phyloP scores from a whole-genome alignment of 2,329 filamentous ascomycete genomes.

The Hawksworthiomyces lignivorus region DNA sequence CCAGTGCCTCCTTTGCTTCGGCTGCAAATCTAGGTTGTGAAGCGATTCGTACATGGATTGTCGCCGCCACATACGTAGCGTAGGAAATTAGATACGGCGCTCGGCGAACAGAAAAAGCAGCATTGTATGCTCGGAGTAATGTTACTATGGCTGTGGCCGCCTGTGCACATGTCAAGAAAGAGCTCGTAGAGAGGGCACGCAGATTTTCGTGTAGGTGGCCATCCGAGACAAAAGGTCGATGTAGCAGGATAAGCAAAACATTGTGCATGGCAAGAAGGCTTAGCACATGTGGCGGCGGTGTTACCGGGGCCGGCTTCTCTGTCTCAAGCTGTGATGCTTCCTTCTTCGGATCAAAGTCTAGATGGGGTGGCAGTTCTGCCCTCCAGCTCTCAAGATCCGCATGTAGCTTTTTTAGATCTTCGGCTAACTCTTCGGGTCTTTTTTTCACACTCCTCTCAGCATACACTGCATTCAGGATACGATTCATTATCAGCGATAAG shows the following conservation, averaged over 20 bases:
- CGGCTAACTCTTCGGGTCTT: neutral
- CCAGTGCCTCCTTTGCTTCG: conserved; percentile 7
- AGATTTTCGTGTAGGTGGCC: conserved; percentile 11
- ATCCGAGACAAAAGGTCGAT: conserved; percentile 30
- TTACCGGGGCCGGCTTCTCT: neutral
- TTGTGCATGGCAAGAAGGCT: conserved; percentile 21
- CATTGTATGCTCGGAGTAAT: conserved; percentile 26
- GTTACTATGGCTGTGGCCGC: conserved; percentile 21
- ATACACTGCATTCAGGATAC: conserved; percentile 12
- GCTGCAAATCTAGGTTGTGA: conserved; percentile 24
- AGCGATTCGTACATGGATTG: conserved; percentile 43
- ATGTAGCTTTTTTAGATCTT: conserved; percentile 3
- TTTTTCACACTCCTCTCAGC: conserved; percentile 6
- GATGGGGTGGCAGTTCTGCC: conserved; percentile 4
- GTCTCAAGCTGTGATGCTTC: no score
- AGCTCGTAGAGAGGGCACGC: neutral
- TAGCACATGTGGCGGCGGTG: conserved; percentile 9
- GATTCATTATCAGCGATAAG: conserved; percentile 10
- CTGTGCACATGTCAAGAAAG: conserved; percentile 22
- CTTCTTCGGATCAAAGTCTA: conserved; percentile 4
- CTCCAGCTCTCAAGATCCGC: conserved; percentile 9
- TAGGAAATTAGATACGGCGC: conserved; percentile 49
- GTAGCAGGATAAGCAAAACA: conserved; percentile 32
- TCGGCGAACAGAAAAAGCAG: conserved; percentile 29
- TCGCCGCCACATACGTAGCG: conserved; percentile 46